These are phyloP conservation scores for Aurifilum marmelostoma DNA, from an alignment of 2,329 filamentous ascomycete genomes.

Conservation along the genomic window DNA sequence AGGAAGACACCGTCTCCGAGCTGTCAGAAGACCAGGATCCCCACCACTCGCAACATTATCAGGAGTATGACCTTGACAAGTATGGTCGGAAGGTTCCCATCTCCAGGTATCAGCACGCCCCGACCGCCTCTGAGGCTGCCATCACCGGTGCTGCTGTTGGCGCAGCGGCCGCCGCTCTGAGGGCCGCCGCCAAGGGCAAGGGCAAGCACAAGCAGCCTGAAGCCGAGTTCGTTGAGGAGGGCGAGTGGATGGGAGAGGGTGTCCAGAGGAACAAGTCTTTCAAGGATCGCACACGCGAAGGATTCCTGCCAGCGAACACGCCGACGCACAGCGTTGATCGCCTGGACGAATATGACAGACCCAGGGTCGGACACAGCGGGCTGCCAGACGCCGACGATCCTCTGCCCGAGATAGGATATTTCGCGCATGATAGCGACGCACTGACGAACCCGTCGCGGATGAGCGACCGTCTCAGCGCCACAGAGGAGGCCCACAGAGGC, in stretches of 20 bases:
- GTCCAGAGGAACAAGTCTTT: constrained; percentile 66
- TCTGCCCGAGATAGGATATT: constrained; percentile 76
- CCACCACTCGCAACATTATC: constrained; percentile 48
- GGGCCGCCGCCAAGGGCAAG: constrained; percentile 50
- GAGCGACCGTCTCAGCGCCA: constrained; percentile 69
- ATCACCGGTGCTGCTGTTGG: constrained; percentile 61
- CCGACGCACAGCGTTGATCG: constrained; percentile 63
- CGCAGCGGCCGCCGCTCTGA: constrained; percentile 55
- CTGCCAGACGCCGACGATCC: constrained; percentile 71
- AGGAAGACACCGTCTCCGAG: constrained; percentile 47
- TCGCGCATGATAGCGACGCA: constrained; percentile 64
- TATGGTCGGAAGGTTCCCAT: constrained; percentile 59
- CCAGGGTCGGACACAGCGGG: constrained; percentile 68
- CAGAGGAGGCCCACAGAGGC: constrained; percentile 35
- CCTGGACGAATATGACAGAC: constrained; percentile 51
- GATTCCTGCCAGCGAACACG: constrained; percentile 57
- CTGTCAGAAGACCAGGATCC: constrained; percentile 44
- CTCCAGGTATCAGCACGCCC: constrained; percentile 51
- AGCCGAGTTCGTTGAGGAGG: constrained; percentile 43
- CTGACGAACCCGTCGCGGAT: constrained; percentile 86
- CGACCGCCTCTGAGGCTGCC: constrained; percentile 59
- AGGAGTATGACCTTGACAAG: constrained; percentile 61
- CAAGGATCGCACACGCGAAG: constrained; percentile 65
- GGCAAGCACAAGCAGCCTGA: constrained; percentile 42
- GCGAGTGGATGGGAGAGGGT: constrained; percentile 52